These are phyloP conservation scores for Pontederia paniculata DNA, from an alignment of 176 grass and related monocot genomes.

Conservation along the genomic window DNA sequence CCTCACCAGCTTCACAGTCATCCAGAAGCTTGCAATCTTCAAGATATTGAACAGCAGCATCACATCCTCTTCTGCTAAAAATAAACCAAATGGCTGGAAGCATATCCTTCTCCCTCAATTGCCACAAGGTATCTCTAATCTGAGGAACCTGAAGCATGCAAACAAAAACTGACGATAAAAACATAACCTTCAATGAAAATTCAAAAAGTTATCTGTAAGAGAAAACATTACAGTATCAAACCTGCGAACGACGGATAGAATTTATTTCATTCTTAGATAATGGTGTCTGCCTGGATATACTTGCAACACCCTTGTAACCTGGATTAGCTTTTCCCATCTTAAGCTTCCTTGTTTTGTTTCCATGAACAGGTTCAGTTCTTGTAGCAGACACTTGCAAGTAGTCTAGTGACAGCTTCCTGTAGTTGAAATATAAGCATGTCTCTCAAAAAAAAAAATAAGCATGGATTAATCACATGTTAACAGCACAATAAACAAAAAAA, in stretches of 20 bases:
- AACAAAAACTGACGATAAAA: neutral
- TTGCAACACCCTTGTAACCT: constrained; percentile 32
- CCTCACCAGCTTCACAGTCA: constrained; percentile 79
- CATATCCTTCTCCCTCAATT: constrained; percentile 74
- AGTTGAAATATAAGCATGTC: constrained; percentile 31
- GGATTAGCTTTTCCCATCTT: constrained; percentile 51
- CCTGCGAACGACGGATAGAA: constrained; percentile 73
- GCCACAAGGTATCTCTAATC: constrained; percentile 81
- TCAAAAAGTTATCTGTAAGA: too few species aligned
- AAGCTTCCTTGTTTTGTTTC: constrained; percentile 53
- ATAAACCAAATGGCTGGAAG: constrained; percentile 99
- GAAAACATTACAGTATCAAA: constrained; percentile 9
- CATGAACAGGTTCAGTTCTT: constrained; percentile 45
- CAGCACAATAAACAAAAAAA: too few species aligned
- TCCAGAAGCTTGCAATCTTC: constrained; percentile 89
- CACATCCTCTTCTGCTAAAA: constrained; percentile 97
- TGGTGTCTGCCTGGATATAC: constrained; percentile 54
- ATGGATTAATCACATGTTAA: constrained; percentile 15
- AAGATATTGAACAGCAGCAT: constrained; percentile 93
- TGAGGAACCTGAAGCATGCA: constrained; percentile 68
- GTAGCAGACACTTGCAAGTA: constrained; percentile 49
- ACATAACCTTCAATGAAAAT: neutral
- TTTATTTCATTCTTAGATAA: constrained; percentile 85
- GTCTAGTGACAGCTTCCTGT: constrained; percentile 78
- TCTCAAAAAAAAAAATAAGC: too few species aligned